Evolutionary conservation across 495 filamentous ascomycete genomes (phyloP).

Genomic region (Cairneyella variabilis): DNA sequence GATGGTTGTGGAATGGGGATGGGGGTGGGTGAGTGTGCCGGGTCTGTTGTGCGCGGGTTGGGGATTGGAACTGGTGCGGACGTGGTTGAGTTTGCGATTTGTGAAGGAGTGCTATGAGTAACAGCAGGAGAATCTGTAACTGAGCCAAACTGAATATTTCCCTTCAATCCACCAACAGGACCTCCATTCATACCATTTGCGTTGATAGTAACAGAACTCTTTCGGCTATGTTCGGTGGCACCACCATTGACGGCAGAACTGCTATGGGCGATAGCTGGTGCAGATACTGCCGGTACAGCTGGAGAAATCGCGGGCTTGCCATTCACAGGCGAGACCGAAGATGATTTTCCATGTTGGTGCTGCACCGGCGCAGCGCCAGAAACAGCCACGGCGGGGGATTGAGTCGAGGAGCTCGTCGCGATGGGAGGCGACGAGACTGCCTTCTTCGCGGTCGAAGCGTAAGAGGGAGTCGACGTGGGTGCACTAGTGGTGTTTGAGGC

Average conservation of each 20-base stretch:
- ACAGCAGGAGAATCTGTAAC: constrained; percentile 67
- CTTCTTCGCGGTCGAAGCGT: constrained; percentile 78
- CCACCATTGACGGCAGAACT: constrained; percentile 57
- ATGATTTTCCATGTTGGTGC: constrained; percentile 79
- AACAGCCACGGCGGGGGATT: constrained; percentile 59
- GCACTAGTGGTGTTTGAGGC: constrained; percentile 45
- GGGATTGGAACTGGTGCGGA: constrained; percentile 66
- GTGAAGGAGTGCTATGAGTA: constrained; percentile 51
- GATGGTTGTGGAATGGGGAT: constrained; percentile 70
- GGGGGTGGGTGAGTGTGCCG: constrained; percentile 77
- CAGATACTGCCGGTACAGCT: constrained; percentile 53
- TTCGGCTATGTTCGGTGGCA: constrained; percentile 63
- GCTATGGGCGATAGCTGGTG: constrained; percentile 42
- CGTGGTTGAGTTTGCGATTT: constrained; percentile 37
- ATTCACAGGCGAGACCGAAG: constrained; percentile 76
- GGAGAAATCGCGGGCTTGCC: constrained; percentile 71
- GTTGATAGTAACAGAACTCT: constrained; percentile 84
- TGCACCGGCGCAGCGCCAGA: constrained; percentile 60
- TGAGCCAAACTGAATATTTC: constrained; percentile 76
- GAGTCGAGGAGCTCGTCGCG: constrained; percentile 62
- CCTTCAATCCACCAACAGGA: constrained; percentile 52
- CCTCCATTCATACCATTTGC: constrained; percentile 77
- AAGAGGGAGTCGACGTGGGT: constrained; percentile 59
- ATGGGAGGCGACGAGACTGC: constrained; percentile 58
- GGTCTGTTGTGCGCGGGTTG: constrained; percentile 61